Conservation (phyloP, 306 rosid species). For the Medicago truncatula region MtrunA17r5.0-ANR NC_053048.1:38990501-38991000, state of each 20-base stretch:
- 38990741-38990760: constrained; percentile 44
- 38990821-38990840: constrained; percentile 81
- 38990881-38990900: constrained; percentile 83
- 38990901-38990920: constrained; percentile 87
- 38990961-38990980: constrained; percentile 14
- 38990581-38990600: neutral
- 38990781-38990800: constrained; percentile 83
- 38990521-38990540: constrained; percentile 68
- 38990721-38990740: constrained; percentile 59
- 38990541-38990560: neutral
- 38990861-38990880: constrained; percentile 67
- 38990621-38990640: constrained; percentile 1
- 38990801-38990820: constrained; percentile 71
- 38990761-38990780: constrained; percentile 47
- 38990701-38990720: constrained; percentile 43
- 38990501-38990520: constrained; percentile 68
- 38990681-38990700: constrained; percentile 35
- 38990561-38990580: neutral
- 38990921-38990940: constrained; percentile 27
- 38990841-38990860: constrained; percentile 79
- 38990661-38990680: constrained; percentile 55
- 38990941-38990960: constrained; percentile 31
- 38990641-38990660: constrained; percentile 77
- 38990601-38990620: neutral
- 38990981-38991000: constrained; percentile 36